These are phyloP conservation scores for Monilinia vaccinii-corymbosi DNA, from an alignment of 2,329 filamentous ascomycete genomes.

Conservation along the genomic window DNA sequence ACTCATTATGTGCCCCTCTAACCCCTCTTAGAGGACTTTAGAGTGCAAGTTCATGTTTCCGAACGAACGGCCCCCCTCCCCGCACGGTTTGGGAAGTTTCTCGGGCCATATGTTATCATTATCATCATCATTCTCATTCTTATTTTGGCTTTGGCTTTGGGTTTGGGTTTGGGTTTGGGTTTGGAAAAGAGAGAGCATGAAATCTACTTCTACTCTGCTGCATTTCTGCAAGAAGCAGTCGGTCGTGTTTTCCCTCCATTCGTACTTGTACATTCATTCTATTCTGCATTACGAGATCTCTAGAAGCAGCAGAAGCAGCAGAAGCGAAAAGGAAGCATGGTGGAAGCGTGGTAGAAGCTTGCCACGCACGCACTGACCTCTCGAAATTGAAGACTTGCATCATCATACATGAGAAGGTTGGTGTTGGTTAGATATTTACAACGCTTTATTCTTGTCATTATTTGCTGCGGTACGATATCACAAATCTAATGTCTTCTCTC, in stretches of 20 bases:
- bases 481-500: not conserved
- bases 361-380: not conserved
- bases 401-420: not conserved
- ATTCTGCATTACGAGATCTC: too few species aligned
- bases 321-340: not conserved
- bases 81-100: not conserved
- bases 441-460: not conserved
- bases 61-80: not conserved
- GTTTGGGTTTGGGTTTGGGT: too few species aligned
- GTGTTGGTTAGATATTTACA: not conserved
- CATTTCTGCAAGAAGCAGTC: too few species aligned
- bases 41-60: constrained; percentile 5
- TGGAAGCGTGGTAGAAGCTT: not conserved
- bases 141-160: not conserved
- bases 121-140: too few species aligned
- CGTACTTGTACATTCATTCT: too few species aligned
- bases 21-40: too few species aligned
- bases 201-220: too few species aligned
- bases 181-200: too few species aligned
- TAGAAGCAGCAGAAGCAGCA: too few species aligned
- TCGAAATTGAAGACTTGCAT: not conserved
- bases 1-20: too few species aligned
- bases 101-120: not conserved
- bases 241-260: too few species aligned
- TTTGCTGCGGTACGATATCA: not conserved